Evolutionary conservation across 306 rosid species (phyloP).

Genomic region (Hippophae rhamnoides): DNA sequence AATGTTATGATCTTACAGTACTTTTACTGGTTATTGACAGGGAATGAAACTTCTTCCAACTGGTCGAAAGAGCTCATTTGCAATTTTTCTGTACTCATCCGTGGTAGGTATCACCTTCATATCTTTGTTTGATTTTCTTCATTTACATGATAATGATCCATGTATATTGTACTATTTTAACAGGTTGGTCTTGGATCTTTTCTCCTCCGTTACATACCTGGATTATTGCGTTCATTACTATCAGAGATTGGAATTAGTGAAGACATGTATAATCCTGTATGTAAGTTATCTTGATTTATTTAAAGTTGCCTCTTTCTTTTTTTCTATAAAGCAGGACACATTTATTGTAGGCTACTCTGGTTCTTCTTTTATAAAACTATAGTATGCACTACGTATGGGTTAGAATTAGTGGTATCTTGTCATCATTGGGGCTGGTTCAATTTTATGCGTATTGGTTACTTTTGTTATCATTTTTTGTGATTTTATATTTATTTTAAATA

Average conservation of each 20-base stretch:
- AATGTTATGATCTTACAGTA: conserved; percentile 11
- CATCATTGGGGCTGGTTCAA: no score
- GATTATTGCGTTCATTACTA: conserved; percentile 47
- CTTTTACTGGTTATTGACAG: conserved; percentile 42
- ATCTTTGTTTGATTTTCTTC: background rate
- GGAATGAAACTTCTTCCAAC: conserved; percentile 97
- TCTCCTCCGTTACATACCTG: conserved; percentile 69
- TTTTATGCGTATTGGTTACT: no score
- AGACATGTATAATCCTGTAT: conserved; percentile 95
- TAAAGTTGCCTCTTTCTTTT: conserved; percentile 17
- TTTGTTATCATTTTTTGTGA: no score
- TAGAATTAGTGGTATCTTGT: no score
- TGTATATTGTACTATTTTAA: conserved; percentile 14
- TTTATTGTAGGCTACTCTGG: background rate
- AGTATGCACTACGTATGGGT: no score
- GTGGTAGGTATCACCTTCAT: conserved; percentile 44
- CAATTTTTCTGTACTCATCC: conserved; percentile 65
- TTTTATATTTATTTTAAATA: no score
- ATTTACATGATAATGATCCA: conserved; percentile 14
- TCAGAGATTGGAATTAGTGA: conserved; percentile 62
- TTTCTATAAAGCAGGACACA: conserved; percentile 4
- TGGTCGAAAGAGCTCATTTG: conserved; percentile 77
- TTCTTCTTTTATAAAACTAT: background rate
- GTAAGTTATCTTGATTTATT: conserved; percentile 42
- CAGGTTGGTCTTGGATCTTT: conserved; percentile 80